Evolutionary conservation across 495 filamentous ascomycete species (phyloP), one percentile per base, ranked within the genome.

Genomic region (Apodospora peruviana): DNA sequence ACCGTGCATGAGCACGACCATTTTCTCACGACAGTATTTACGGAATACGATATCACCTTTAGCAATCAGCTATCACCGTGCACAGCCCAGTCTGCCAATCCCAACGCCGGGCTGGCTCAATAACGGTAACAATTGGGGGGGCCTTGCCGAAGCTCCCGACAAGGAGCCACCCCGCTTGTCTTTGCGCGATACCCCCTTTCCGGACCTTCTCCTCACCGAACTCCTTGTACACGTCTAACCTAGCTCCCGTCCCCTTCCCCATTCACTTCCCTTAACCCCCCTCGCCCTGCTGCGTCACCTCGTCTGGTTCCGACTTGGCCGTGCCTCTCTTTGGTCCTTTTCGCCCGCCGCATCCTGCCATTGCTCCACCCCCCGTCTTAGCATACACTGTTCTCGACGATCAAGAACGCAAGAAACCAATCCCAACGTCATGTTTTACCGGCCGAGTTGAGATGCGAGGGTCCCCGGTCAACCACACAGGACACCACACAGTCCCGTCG

Each of bases 301-400:
- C 41, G 10, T 24, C 40, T 20, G 35, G 32, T 55, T 59, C 46
- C 49, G 56, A 46, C 11, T 29, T 39, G 42, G 44, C 45, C 40
- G 25, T 40, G 19, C 39, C 17, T 37, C 48, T 47, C 39, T 48
- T 38, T 50, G 37, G 25, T 45, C 44, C 25, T 43, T 32, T 32
- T 7, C 14, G 27, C 27, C 7, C 14, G 27, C 27, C 27, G 27
- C 42, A 24, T 51, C 53, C 48, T 50, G 37, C 46, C 52, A 48
- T 53, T 58, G 40, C 44, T 29, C 43, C 40, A 45, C 38, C 55
- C 43, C 55, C 36, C 39, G 51, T 57, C 55, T 53, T 51, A 53
- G 56, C 63, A 61, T 59, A 59, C n/a, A n/a, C 54, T 39, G 22
- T 47, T 47, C 23, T 45, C 37, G 64, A 48, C 64, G 64, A 67